phyloP scores from a whole-genome alignment of 768 basidiomycete genomes.

The Suillus plorans region DNA sequence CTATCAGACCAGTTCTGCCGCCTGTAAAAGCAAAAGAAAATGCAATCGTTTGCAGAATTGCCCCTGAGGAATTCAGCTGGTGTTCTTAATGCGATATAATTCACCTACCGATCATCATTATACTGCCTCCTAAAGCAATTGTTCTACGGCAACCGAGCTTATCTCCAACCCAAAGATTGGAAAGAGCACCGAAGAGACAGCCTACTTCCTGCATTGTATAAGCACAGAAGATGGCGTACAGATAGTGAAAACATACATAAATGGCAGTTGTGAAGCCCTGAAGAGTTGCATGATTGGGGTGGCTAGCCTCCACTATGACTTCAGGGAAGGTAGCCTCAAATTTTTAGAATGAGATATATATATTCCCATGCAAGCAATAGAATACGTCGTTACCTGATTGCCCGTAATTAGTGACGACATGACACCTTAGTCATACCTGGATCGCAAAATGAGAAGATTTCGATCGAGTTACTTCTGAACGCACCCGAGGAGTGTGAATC shows the following conservation, averaged over 20 bases:
- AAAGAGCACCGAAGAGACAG: slow-evolving; percentile 43
- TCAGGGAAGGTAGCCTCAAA: no score
- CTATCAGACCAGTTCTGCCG: slow-evolving; percentile 41
- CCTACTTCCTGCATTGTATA: not conserved
- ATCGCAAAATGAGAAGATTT: no score
- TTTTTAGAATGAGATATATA: no score
- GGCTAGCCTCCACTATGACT: slow-evolving; percentile 10
- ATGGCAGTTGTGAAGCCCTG: slow-evolving; percentile 40
- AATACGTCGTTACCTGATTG: no score
- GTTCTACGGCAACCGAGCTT: slow-evolving; percentile 38
- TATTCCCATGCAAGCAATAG: no score
- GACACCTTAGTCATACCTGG: no score
- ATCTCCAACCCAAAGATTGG: slow-evolving; percentile 42
- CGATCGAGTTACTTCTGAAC: no score
- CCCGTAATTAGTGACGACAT: no score
- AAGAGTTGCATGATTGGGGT: slow-evolving; percentile 33
- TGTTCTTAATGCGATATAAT: not conserved
- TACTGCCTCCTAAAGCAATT: slow-evolving; percentile 37
- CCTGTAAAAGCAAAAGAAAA: slow-evolving; percentile 40
- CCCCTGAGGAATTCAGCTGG: slow-evolving; percentile 6
- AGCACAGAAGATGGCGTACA: not conserved
- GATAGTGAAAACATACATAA: slow-evolving; percentile 26
- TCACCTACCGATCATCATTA: slow-evolving; percentile 39
- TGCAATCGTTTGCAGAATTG: slow-evolving; percentile 38
- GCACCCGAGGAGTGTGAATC: no score